These are phyloP conservation scores for Entomortierella lignicola DNA, from an alignment of 192 early-diverging fungal genomes.

Conservation along the genomic window DNA sequence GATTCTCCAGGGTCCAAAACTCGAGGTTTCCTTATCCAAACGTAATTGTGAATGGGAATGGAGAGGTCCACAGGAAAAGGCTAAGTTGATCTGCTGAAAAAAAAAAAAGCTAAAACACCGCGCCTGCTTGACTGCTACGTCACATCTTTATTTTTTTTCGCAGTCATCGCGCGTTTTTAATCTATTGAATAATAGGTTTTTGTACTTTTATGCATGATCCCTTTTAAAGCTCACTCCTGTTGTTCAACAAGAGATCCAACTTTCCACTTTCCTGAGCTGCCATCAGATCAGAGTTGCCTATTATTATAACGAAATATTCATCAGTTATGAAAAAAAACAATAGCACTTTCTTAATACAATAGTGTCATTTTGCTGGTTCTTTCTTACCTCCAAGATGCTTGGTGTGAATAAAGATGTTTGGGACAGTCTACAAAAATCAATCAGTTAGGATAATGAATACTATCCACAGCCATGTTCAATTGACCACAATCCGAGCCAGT, in stretches of 20 bases:
- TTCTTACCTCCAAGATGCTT: conserved; percentile 68
- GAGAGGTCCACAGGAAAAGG: neutral
- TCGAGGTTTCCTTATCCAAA: no score
- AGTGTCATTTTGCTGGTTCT: no score
- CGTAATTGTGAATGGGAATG: neutral
- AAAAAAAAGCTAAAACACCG: neutral
- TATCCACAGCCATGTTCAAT: no score
- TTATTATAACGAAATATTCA: neutral
- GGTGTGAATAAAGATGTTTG: conserved; percentile 70
- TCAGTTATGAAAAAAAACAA: neutral
- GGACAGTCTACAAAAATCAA: conserved; percentile 58
- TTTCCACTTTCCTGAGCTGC: conserved; percentile 39
- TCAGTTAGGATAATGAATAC: neutral
- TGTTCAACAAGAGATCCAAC: conserved; percentile 25
- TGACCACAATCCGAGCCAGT: neutral
- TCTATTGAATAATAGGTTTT: no score
- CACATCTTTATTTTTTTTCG: no score
- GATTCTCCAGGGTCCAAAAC: no score
- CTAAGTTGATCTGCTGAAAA: neutral
- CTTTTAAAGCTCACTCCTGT: conserved; percentile 25
- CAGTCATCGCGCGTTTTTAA: no score
- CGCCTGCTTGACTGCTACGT: no score
- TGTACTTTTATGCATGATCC: no score
- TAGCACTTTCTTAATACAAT: no score
- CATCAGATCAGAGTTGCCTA: conserved; percentile 45